Base-by-base conservation (phyloP, 1,284 basidiomycete genomes). In the Clitocybe nebularis region DNA sequence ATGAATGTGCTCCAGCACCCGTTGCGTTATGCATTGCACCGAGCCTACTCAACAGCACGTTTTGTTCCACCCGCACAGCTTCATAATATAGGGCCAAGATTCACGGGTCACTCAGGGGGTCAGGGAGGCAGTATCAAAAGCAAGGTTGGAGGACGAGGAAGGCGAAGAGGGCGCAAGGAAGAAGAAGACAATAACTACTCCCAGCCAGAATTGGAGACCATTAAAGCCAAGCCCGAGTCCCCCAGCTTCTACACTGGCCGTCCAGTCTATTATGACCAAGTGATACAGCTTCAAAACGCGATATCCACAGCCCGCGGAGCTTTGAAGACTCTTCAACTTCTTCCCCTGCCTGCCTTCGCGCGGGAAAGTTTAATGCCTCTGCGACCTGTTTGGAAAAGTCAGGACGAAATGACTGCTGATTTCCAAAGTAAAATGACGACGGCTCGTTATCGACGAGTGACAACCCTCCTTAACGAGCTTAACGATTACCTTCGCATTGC, bases 221-320 rank as follows among this genome's bases (percentile, higher is more conserved):
- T n/a, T 26, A 56, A 54, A 57, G 54, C 45, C 45, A 59, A 46
- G 49, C 66, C 66, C 72, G 77, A 13, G 20, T 86, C 89, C 1
- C 75, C 88, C 11, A 80, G 81, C 38, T 94, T 93, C 69, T 96
- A 89, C 67, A 92, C 92, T n/a, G 86, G 82, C n/a, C 81, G 84
- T 34, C 72, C 88, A 0, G 69, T 71, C 23, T 92, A 84, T 68
- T 84, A 84, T 59, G 88, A 93, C 64, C 77, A 83, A 44, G 65
- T 94, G 29, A 68, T 73, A 20, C 66, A 74, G 34, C 77, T 95
- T 13, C 82, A 92, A 56, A 69, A 69, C 14, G 81, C 86, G 29
- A 72, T 89, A 13, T 64, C 72, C 22, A 65, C 74, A 32, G 70
- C 82, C 2, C 79, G 82, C 26, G 59, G 64, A 1, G 73, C 77